phyloP scores from a whole-genome alignment of 768 basidiomycete genomes.

The Lactifluus volemus region DNA sequence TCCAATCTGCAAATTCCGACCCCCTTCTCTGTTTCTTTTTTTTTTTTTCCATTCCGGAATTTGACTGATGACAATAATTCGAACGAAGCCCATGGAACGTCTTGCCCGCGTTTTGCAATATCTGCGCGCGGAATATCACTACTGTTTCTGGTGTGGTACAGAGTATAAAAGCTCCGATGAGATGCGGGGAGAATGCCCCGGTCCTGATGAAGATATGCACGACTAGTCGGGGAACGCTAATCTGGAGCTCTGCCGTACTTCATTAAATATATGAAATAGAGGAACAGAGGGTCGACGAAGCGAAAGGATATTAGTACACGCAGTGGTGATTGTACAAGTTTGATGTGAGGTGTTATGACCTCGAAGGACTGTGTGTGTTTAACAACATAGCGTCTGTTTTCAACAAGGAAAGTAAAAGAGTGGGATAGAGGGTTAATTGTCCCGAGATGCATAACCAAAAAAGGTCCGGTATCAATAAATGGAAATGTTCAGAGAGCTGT shows the following conservation, averaged over 20 bases:
- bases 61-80: neutral
- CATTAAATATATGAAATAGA: neutral
- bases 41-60: neutral
- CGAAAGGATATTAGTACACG: constrained; percentile 8
- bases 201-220: constrained; percentile 67
- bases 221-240: constrained; percentile 37
- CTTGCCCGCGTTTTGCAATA: constrained; percentile 61
- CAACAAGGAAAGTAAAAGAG: neutral
- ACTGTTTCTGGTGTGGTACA: constrained; percentile 88
- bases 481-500: neutral
- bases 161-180: constrained; percentile 56
- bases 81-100: constrained; percentile 56
- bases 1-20: neutral
- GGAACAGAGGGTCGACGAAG: neutral
- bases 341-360: neutral
- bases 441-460: neutral
- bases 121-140: constrained; percentile 59
- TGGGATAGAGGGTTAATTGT: constrained; percentile 3
- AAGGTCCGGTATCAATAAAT: neutral
- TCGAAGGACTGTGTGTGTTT: constrained; percentile 8
- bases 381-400: constrained; percentile 4
- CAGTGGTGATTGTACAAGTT: constrained; percentile 10
- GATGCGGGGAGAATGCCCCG: constrained; percentile 61
- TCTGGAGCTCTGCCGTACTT: neutral
- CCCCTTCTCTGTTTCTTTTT: constrained; percentile 24